Evolutionary conservation across 805 yeast genomes (phyloP).

Genomic region (Schizosaccharomyces osmophilus): DNA sequence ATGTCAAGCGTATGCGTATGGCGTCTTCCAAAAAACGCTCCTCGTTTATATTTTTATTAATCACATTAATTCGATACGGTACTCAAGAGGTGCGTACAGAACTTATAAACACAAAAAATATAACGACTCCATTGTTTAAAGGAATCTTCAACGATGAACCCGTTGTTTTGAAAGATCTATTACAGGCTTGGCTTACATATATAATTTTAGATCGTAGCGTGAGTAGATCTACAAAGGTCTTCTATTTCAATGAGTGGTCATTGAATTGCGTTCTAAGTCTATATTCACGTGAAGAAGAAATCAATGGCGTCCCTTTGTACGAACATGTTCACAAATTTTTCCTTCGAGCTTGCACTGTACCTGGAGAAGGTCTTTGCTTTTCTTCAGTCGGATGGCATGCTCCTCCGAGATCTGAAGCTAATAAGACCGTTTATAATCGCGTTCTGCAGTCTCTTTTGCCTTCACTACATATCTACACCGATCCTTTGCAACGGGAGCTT

Average conservation of each 20-base stretch:
- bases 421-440: conserved; percentile 30
- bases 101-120: not conserved
- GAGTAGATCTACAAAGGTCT: conserved; percentile 44
- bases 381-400: conserved; percentile 14
- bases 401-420: conserved; percentile 5
- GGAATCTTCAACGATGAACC: conserved; percentile 31
- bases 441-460: conserved; percentile 37
- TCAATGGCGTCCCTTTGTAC: conserved; percentile 27
- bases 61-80: not conserved
- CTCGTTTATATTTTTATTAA: not conserved
- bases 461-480: conserved; percentile 60
- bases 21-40: not conserved
- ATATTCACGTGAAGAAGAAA: conserved; percentile 19
- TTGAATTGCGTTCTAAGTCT: conserved; percentile 32
- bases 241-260: conserved; percentile 55
- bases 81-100: not conserved
- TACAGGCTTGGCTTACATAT: conserved; percentile 24
- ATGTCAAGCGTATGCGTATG: conserved; percentile 9
- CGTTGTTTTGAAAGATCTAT: conserved; percentile 17
- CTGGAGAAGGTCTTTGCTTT: conserved; percentile 13
- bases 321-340: conserved; percentile 4
- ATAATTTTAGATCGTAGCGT: conserved; percentile 37
- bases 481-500: conserved; percentile 33
- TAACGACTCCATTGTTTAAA: conserved; percentile 30
- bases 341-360: conserved; percentile 3